Evolutionary conservation across 495 filamentous ascomycete genomes (phyloP), one percentile per base, ranked within the genome.

Genomic region (Podospora tetraspora): DNA sequence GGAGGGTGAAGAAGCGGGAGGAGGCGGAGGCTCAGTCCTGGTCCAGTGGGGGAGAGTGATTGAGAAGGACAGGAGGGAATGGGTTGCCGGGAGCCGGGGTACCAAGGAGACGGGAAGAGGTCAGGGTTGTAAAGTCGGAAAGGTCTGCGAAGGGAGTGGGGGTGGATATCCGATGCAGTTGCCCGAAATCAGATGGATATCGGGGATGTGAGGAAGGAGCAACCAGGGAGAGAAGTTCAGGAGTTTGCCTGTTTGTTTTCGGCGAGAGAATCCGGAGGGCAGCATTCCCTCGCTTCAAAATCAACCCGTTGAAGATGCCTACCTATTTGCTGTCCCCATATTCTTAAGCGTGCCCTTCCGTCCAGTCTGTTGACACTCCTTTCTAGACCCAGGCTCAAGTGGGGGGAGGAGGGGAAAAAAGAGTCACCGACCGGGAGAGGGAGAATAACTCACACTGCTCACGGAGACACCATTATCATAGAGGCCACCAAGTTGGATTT

Each of bases 91-190:
- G 25, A 4, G 43, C 2, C 19, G 43, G 43, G 4, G 19, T 9
- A n/a, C 43, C 43, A 59, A 16, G 37, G 23, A 52, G 69, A n/a
- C 29, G 24, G 19, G 25, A 43, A 3, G 29, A 23, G 32, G n/a
- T n/a, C n/a, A n/a, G n/a, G n/a, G 0, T 22, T 59, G n/a, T 13
- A 43, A 16, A 11, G 12, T 9, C 64, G 7, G 30, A 11, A 30
- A 27, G 24, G 61, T 37, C 19, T 66, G 63, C 62, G 62, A 66
- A 62, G 59, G 68, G 30, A 58, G 29, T 12, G 58, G 19, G 22
- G n/a, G 12, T 30, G 62, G 61, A 60, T 25, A 60, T 27, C 60
- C 9, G 23, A 68, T 60, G n/a, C n/a, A 21, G 27, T 21, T 24
- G 23, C 13, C 62, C 57, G 25, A 30, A 12, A 32, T 25, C 9